Conservation (phyloP, 768 basidiomycete species). For the Cystobasidiopsis lactophilus region DNA sequence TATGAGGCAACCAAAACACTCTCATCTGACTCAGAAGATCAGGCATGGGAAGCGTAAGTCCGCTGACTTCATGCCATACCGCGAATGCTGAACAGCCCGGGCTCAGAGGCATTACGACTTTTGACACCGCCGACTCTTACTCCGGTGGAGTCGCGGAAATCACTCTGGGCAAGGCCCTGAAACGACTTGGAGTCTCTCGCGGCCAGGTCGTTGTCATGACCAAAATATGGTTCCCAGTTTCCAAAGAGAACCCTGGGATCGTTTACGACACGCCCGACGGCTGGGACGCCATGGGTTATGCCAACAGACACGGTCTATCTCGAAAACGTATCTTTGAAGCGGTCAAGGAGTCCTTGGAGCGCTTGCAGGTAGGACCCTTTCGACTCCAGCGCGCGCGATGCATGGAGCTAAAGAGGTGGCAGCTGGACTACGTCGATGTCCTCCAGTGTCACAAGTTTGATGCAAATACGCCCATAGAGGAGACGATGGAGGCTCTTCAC, state of each 20-base stretch:
- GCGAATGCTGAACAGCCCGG: no score
- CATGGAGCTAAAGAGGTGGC: no score
- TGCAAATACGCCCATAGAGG: constrained; percentile 38
- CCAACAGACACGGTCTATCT: constrained; percentile 30
- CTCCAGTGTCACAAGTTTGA: constrained; percentile 35
- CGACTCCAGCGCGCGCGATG: no score
- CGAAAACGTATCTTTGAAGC: constrained; percentile 49
- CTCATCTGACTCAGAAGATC: no score
- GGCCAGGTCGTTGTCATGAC: constrained; percentile 59
- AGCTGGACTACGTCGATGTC: constrained; percentile 50
- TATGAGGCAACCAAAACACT: no score
- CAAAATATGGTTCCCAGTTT: constrained; percentile 29
- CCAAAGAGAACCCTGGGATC: neutral
- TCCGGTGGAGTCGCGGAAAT: constrained; percentile 44
- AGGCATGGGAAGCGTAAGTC: no score
- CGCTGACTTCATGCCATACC: no score
- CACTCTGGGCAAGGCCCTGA: constrained; percentile 50
- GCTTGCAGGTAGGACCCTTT: no score
- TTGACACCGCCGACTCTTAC: constrained; percentile 34
- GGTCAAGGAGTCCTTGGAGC: constrained; percentile 33
- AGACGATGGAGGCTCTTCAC: constrained; percentile 28
- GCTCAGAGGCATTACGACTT: no score
- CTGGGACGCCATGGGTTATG: constrained; percentile 28
- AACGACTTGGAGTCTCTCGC: constrained; percentile 41
- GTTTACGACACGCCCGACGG: no score